Base-by-base conservation (phyloP, 2,329 filamentous ascomycete genomes). In the Clonostachys sp. region DNA sequence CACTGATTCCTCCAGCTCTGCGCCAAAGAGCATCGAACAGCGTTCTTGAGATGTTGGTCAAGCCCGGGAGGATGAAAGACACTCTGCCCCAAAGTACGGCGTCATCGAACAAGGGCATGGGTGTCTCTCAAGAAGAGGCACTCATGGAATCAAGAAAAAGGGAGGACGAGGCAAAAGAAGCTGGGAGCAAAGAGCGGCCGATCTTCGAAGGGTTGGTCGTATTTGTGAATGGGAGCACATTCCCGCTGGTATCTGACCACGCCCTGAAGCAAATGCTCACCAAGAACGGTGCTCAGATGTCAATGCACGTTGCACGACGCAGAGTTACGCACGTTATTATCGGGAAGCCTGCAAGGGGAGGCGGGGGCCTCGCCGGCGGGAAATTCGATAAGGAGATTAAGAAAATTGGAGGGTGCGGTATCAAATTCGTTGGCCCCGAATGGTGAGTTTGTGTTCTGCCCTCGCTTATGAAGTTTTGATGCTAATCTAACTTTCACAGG, bases 161-260 rank as follows among this genome's bases (percentile, higher is more conserved):
- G 54, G 75, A 71, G 54, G 80, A 78, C 65, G 78, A 78, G 33
- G 68, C 68, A 48, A 79, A 72, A 65, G 68, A 70, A 47, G 62
- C 18, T 20, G 38, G 7, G 38, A 42, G 39, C 24, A 36, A 62
- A 57, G 54, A 58, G 70, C 44, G 48, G 20, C 12, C 43, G 42
- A 78, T 95, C 46, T 91, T 96, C 61, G 68, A 79, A 41, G 81
- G 83, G 14, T 75, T 91, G 18, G 84, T 81, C 45, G 78, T 96
- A 57, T 94, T 92, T 68, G 79, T 96, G 65, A 96, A 96, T 65
- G 91, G 91, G 51, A 91, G 87, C 55, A 95, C 90, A 3, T 78
- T 84, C 50, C 91, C 91, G 2, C 66, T 82, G 20, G 79, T 96
- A 51, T 95, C 89, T 13, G 91, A 96, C 64, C 88, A 95, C 70